Conservation (phyloP, 2,329 filamentous ascomycete species). For the Curvularia sp. region DNA sequence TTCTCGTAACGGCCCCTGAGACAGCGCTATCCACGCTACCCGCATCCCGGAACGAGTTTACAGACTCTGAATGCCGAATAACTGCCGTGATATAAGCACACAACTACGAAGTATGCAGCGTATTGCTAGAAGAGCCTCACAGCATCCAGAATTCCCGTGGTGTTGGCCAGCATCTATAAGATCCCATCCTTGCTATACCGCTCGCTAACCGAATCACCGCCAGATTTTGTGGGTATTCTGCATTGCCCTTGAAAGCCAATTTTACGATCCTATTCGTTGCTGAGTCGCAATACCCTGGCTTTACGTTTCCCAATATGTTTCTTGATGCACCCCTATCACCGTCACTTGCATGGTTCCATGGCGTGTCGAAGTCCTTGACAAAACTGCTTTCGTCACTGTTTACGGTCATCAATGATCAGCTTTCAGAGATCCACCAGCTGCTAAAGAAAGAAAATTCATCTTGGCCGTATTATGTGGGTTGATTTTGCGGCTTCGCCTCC, state of each 20-base stretch:
- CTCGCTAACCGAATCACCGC: constrained; percentile 23
- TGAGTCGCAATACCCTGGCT: constrained; percentile 19
- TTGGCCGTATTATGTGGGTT: constrained; percentile 3
- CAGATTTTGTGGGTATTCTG: constrained; percentile 15
- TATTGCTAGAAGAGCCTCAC: neutral
- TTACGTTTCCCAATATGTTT: constrained; percentile 16
- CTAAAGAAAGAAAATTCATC: constrained; percentile 20
- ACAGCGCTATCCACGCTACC: neutral
- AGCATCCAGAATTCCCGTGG: neutral
- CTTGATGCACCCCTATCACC: constrained; percentile 30
- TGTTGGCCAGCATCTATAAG: constrained; percentile 19
- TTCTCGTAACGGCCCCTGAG: constrained; percentile 10
- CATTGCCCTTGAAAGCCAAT: constrained; percentile 15
- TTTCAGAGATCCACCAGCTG: constrained; percentile 9
- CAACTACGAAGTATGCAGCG: neutral
- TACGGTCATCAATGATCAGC: constrained; percentile 5
- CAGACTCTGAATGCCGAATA: neutral
- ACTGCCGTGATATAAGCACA: neutral
- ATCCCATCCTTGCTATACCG: constrained; percentile 38
- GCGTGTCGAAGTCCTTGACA: constrained; percentile 17
- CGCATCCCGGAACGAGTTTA: neutral
- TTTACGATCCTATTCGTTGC: constrained; percentile 28
- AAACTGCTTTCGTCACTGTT: constrained; percentile 29
- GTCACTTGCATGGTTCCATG: constrained; percentile 37
- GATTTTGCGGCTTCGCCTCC: constrained; percentile 12